Percentiles rank a stretch among this genome's conserved stretches.
Conservation (phyloP, 257 asterid genomes). For the Ilex asprella region DNA sequence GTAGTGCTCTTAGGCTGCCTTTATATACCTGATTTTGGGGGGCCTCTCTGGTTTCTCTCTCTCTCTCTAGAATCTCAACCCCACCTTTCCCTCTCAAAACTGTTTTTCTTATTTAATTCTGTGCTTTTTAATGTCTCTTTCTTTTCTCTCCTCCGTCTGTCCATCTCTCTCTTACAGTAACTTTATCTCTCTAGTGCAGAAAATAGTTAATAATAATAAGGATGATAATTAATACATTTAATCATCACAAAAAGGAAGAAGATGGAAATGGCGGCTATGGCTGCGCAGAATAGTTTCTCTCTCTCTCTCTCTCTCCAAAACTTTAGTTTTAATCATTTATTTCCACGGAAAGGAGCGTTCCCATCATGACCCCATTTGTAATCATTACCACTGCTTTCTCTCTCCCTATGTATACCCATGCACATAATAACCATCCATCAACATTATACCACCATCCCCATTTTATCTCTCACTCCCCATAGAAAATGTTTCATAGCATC, state of each 20-base stretch:
- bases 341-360: background rate
- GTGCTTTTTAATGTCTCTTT: background rate
- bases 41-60: too few species aligned
- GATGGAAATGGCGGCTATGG: slow-evolving; percentile 1
- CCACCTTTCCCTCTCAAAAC: too few species aligned
- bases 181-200: too few species aligned
- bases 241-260: background rate
- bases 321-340: background rate
- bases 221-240: too few species aligned
- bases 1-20: too few species aligned
- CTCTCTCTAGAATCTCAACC: too few species aligned
- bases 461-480: too few species aligned
- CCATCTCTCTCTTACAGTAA: background rate
- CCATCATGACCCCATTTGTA: background rate
- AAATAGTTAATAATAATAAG: too few species aligned
- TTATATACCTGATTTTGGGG: too few species aligned
- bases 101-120: too few species aligned
- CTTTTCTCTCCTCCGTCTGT: background rate
- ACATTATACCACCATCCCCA: too few species aligned
- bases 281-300: background rate
- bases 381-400: background rate
- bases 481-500: too few species aligned
- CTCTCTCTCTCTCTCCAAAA: background rate
- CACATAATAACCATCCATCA: background rate
- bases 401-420: background rate